A percentile compares a stretch with the other conserved stretches of the same genome.
These are phyloP conservation scores for Dothideomycetidae sp. DNA, from an alignment of 2,329 filamentous ascomycete species.

Conservation along the genomic window DNA sequence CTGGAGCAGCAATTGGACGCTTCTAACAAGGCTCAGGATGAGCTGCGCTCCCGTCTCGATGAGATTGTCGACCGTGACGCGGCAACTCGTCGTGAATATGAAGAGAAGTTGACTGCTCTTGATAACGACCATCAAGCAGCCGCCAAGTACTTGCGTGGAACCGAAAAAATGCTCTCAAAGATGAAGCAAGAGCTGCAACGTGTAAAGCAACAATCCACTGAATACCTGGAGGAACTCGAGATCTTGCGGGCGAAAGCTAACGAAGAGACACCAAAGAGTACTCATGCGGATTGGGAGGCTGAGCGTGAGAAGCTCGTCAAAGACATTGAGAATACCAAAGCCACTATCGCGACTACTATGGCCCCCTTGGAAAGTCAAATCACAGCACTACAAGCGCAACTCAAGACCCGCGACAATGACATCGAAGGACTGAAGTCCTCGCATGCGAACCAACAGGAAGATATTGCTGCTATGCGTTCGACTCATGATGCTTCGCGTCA, in stretches of 20 bases:
- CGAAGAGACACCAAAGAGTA: constrained; percentile 15
- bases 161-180: constrained; percentile 97
- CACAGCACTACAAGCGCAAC: constrained; percentile 50
- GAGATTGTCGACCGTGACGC: constrained; percentile 65
- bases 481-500: constrained; percentile 35
- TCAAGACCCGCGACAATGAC: constrained; percentile 50
- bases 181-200: constrained; percentile 95
- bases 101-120: constrained; percentile 82
- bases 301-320: constrained; percentile 55
- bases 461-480: constrained; percentile 41
- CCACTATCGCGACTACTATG: constrained; percentile 52
- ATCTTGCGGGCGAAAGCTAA: constrained; percentile 21
- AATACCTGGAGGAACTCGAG: constrained; percentile 65
- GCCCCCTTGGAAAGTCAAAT: constrained; percentile 59
- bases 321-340: constrained; percentile 55
- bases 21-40: constrained; percentile 67
- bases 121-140: constrained; percentile 97
- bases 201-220: constrained; percentile 74
- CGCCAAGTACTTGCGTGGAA: constrained; percentile 95
- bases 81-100: constrained; percentile 77
- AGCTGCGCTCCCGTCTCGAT: constrained; percentile 65
- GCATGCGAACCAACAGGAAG: constrained; percentile 23
- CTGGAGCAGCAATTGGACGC: constrained; percentile 76
- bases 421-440: constrained; percentile 50
- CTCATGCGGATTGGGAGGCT: constrained; percentile 52